Percentiles rank a stretch among this genome's conserved stretches.
These are phyloP conservation scores for Suillus lakei DNA, from an alignment of 768 basidiomycete genomes.

Conservation along the genomic window DNA sequence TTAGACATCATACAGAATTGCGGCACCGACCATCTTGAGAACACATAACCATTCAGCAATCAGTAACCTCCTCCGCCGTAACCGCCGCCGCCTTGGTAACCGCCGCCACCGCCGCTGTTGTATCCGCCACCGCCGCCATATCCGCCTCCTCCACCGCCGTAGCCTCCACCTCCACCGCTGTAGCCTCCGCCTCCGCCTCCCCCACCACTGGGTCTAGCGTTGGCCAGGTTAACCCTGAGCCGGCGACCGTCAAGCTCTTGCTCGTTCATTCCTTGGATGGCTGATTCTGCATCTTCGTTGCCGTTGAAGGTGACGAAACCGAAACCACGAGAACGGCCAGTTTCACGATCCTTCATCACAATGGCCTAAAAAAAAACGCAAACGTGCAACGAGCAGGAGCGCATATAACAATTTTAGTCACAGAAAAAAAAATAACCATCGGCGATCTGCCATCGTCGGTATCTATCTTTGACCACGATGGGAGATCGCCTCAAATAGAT, in stretches of 20 bases:
- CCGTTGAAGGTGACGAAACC: slow-evolving; percentile 53
- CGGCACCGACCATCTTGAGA: background rate
- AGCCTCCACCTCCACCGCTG: slow-evolving; percentile 16
- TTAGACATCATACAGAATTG: slow-evolving; percentile 8
- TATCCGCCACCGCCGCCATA: slow-evolving; percentile 24
- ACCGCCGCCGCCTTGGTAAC: slow-evolving; percentile 11
- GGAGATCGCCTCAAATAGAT: slow-evolving; percentile 34
- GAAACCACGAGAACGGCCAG: slow-evolving; percentile 61
- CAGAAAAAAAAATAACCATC: slow-evolving; percentile 14
- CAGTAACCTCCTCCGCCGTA: slow-evolving; percentile 7
- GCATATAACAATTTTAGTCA: slow-evolving; percentile 31
- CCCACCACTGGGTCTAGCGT: slow-evolving; percentile 34
- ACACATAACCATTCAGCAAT: background rate
- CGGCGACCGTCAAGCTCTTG: slow-evolving; percentile 59
- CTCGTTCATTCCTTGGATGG: slow-evolving; percentile 51
- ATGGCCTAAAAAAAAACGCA: slow-evolving; percentile 28
- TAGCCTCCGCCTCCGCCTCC: slow-evolving; percentile 22
- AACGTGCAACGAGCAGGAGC: slow-evolving; percentile 23
- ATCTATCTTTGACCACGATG: slow-evolving; percentile 22
- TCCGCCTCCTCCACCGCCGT: slow-evolving; percentile 15
- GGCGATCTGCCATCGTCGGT: slow-evolving; percentile 36
- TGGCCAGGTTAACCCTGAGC: slow-evolving; percentile 53
- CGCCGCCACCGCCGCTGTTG: slow-evolving; percentile 21
- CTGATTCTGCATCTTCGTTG: slow-evolving; percentile 44
- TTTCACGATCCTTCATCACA: slow-evolving; percentile 56